Evolutionary conservation across 1,284 basidiomycete species (phyloP).

Genomic region (Pseudozyma flocculosa): DNA sequence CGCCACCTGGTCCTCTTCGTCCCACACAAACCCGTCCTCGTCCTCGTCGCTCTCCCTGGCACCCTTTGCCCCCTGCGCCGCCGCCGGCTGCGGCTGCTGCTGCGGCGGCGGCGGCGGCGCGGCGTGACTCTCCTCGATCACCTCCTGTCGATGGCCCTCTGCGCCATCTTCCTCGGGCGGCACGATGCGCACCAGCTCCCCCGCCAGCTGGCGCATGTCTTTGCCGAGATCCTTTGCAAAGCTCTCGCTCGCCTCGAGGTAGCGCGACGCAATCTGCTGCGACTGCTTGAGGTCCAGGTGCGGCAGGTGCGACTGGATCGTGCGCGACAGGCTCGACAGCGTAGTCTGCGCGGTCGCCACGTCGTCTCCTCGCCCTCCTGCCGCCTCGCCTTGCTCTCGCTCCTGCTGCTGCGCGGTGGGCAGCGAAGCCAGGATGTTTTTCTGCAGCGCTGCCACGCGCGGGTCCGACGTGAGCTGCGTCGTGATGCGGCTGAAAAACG

Average conservation of each 20-base stretch:
- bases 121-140: too few species aligned
- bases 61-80: too few species aligned
- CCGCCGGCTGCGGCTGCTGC: not conserved
- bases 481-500: slow-evolving; percentile 29
- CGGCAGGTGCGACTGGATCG: slow-evolving; percentile 41
- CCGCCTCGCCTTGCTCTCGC: not conserved
- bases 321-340: slow-evolving; percentile 29
- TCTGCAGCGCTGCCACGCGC: slow-evolving; percentile 24
- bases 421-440: slow-evolving; percentile 1
- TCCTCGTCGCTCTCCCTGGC: slow-evolving; percentile 10
- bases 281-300: slow-evolving; percentile 41
- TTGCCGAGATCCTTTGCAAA: slow-evolving; percentile 42
- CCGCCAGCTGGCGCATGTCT: slow-evolving; percentile 43
- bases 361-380: not conserved
- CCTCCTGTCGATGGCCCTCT: not conserved
- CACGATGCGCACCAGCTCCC: slow-evolving; percentile 43
- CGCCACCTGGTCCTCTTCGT: slow-evolving; percentile 37
- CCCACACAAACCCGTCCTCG: slow-evolving; percentile 47
- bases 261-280: slow-evolving; percentile 39
- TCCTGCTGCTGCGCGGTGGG: too few species aligned
- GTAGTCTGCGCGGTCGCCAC: slow-evolving; percentile 27
- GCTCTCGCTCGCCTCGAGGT: slow-evolving; percentile 35
- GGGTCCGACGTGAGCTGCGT: slow-evolving; percentile 29
- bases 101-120: too few species aligned
- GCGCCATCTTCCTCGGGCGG: slow-evolving; percentile 17